These are phyloP conservation scores for Tolypocladium capitatum DNA, from an alignment of 2,329 filamentous ascomycete species.

Conservation along the genomic window DNA sequence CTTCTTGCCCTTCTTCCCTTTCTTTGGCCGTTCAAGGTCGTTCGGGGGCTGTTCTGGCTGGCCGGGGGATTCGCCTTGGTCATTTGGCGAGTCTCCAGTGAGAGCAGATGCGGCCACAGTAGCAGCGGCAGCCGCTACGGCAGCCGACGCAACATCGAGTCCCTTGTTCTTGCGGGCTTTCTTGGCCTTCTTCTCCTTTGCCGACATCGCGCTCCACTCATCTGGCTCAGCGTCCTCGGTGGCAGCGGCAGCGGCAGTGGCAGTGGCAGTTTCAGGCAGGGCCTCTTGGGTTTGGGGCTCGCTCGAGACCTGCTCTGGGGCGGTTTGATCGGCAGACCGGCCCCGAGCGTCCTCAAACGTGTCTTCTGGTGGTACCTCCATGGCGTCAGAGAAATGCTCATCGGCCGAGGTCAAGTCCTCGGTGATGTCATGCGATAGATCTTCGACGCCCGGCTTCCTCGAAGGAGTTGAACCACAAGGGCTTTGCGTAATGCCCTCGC, in stretches of 20 bases:
- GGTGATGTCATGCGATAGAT: constrained; percentile 8
- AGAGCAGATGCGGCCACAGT: constrained; percentile 1
- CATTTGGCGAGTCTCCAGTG: constrained; percentile 2
- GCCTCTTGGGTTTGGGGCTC: constrained; percentile 4
- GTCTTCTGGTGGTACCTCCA: constrained; percentile 13
- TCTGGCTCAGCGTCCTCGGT: constrained; percentile 7
- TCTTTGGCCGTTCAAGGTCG: constrained; percentile 5
- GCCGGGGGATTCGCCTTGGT: not conserved
- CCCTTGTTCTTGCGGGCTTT: constrained; percentile 9
- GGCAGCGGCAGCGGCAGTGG: not conserved
- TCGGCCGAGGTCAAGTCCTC: constrained; percentile 21
- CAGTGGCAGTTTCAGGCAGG: constrained; percentile 1
- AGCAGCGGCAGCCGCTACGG: constrained; percentile 1
- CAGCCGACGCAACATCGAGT: constrained; percentile 1
- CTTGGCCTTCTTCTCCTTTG: constrained; percentile 9
- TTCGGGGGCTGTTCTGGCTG: constrained; percentile 2
- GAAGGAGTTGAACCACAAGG: constrained; percentile 13
- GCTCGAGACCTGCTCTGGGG: not conserved
- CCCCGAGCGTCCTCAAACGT: constrained; percentile 6
- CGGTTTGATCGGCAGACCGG: not conserved
- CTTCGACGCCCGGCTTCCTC: constrained; percentile 6
- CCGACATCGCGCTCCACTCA: constrained; percentile 4
- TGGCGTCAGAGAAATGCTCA: constrained; percentile 22
- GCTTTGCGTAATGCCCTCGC: constrained; percentile 8
- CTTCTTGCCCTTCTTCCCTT: constrained; percentile 9